phyloP scores from a whole-genome alignment of 768 basidiomycete species.

The Calocybe gangraenosa region DNA sequence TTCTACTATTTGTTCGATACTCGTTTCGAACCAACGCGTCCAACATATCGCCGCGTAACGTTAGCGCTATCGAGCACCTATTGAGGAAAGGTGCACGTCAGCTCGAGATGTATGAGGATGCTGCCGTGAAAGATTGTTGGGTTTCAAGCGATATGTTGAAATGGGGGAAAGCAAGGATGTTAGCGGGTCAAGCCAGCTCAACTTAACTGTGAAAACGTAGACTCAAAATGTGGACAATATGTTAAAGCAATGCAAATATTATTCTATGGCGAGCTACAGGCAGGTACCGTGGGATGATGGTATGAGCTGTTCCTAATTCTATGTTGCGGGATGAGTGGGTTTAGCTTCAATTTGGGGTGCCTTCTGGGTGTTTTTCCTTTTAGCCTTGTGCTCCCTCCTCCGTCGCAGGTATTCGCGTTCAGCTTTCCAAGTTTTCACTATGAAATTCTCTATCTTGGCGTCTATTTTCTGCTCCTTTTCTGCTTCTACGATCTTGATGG shows the following conservation, averaged over 20 bases:
- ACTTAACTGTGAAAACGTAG: too few species aligned
- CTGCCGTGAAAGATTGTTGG: constrained; percentile 68
- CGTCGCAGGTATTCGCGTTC: constrained; percentile 16
- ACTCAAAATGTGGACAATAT: too few species aligned
- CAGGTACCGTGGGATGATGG: too few species aligned
- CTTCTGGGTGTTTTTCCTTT: constrained; percentile 8
- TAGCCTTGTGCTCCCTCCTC: constrained; percentile 12
- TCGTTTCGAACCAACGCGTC: constrained; percentile 63
- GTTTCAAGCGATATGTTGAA: constrained; percentile 66
- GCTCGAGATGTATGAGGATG: constrained; percentile 64
- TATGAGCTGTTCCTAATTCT: too few species aligned
- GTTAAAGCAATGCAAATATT: too few species aligned
- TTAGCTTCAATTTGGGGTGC: background rate
- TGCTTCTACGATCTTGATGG: constrained; percentile 38
- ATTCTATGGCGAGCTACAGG: too few species aligned
- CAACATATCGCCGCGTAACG: constrained; percentile 58
- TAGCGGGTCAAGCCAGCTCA: too few species aligned
- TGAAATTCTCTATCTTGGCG: constrained; percentile 23
- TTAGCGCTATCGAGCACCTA: constrained; percentile 71
- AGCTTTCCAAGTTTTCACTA: constrained; percentile 18
- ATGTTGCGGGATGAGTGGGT: too few species aligned
- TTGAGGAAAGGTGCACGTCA: constrained; percentile 66
- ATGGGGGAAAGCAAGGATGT: constrained; percentile 47
- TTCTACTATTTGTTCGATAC: constrained; percentile 64
- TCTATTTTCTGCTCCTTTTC: constrained; percentile 27